Conservation (phyloP, 2,329 filamentous ascomycete species). For the Arthrobotrys conoides region DNA sequence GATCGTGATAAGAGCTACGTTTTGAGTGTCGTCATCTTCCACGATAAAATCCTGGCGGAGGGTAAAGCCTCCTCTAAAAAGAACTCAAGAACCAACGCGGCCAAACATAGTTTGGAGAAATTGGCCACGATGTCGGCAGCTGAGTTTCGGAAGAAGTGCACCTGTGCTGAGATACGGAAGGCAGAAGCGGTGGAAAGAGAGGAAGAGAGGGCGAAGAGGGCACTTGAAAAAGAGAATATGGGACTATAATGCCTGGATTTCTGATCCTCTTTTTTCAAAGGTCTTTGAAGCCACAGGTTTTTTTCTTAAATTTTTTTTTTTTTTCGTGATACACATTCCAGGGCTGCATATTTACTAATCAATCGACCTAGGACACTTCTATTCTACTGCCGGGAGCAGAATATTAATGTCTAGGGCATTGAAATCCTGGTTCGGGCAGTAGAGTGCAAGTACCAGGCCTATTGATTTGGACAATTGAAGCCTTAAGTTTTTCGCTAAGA, state of each 20-base stretch:
- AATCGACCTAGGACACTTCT: constrained; percentile 23
- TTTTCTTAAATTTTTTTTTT: not conserved
- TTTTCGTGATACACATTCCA: not conserved
- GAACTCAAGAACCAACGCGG: constrained; percentile 80
- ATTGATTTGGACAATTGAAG: not conserved
- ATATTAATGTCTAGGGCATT: constrained; percentile 48
- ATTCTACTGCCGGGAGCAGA: constrained; percentile 31
- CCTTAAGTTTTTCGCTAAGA: not conserved
- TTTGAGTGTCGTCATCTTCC: constrained; percentile 81
- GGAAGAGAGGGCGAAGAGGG: constrained; percentile 26
- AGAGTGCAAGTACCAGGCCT: constrained; percentile 20
- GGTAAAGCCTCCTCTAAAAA: constrained; percentile 75
- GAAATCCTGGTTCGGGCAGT: constrained; percentile 25
- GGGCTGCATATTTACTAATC: not conserved
- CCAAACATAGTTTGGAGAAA: constrained; percentile 72
- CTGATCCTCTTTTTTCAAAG: constrained; percentile 44
- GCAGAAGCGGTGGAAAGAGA: constrained; percentile 39
- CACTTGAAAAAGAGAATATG: constrained; percentile 25
- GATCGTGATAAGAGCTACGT: constrained; percentile 71
- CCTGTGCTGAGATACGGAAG: constrained; percentile 55
- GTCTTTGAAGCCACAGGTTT: not conserved
- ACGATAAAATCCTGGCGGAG: constrained; percentile 77
- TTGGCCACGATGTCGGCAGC: constrained; percentile 68
- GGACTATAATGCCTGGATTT: not conserved
- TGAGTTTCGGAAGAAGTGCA: constrained; percentile 62